Percentiles rank a stretch among this genome's conserved stretches.
Evolutionary conservation across 2,329 filamentous ascomycete species (phyloP).

Genomic region (Neophaeococcomyces aloes): DNA sequence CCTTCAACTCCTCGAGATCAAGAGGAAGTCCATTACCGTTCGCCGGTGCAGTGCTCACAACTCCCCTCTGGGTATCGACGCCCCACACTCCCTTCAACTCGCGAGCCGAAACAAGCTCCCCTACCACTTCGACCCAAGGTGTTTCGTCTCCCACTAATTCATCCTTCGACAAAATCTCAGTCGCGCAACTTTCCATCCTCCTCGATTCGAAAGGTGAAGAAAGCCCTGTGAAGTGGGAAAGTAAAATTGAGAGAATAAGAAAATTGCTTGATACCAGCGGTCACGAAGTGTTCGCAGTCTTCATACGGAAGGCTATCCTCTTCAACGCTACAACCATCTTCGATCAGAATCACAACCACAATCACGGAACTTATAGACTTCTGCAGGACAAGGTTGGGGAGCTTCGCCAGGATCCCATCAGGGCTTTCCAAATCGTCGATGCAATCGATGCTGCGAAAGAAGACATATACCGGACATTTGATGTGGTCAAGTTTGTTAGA

Average conservation of each 20-base stretch:
- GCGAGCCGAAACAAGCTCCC: not conserved
- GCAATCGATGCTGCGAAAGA: conserved; percentile 83
- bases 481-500: conserved; percentile 88
- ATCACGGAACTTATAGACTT: conserved; percentile 75
- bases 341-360: conserved; percentile 54
- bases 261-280: conserved; percentile 96
- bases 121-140: conserved; percentile 25
- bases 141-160: conserved; percentile 40
- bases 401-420: conserved; percentile 65
- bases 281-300: conserved; percentile 97
- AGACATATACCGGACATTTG: conserved; percentile 90
- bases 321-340: conserved; percentile 90
- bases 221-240: conserved; percentile 82
- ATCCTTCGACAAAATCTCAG: conserved; percentile 80
- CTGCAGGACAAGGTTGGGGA: conserved; percentile 78
- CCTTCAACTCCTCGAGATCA: not conserved
- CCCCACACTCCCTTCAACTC: not conserved
- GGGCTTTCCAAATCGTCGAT: conserved; percentile 85
- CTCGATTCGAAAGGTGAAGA: conserved; percentile 91
- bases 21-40: not conserved
- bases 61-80: not conserved
- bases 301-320: conserved; percentile 83
- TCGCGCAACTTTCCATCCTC: conserved; percentile 89
- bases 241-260: conserved; percentile 79
- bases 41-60: not conserved